Base-by-base conservation (phyloP, 352 stramenopile species). In the Pythium oligandrum region DNA sequence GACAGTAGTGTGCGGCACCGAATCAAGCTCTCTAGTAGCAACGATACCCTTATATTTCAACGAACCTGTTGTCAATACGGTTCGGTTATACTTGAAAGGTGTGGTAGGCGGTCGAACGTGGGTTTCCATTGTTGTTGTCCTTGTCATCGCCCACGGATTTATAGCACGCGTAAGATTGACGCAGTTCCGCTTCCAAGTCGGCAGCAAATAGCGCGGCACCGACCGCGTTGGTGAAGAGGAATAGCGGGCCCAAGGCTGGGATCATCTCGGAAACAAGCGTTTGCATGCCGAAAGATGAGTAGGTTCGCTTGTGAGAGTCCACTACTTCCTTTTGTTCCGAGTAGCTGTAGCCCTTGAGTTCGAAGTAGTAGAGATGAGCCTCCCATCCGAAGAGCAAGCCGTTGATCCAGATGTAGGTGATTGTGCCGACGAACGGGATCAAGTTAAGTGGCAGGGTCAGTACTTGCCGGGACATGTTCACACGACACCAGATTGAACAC, bases 301-400 rank as follows among this genome's bases (percentile, higher is more conserved):
- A 91, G 55, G 86, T 61, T 42, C 64, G 44, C 47, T 77, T 73
- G 57, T 66, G 75, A 33, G 69, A 51, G 7, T 73, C 53, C n/a
- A 91, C 46, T 10, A 87, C 70, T 5, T 52, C 55, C 51, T 75
- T 73, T 49, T 91, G 80, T 46, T 88, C 66, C 11, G 48, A 63
- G 57, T 86, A 86, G n/a, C 46, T 51, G 26, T 69, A 68, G 52
- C 77, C 73, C 48, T 83, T 83, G 53, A 87, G 71, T 61, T 88
- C 78, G 57, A 91, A 89, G 59, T 87, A 91, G 57, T 80, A 81
- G 35, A 88, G 61, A 52, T 88, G 78, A 42, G 83, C 75, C 58
- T 88, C 78, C 80, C 80, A 91, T 6, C 70, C 78, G 48, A 86
- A 52, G 47, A 89, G 60, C 17, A 70, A 75, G 57, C 77, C 75